These are phyloP conservation scores for Bryoglossum gracile DNA, from an alignment of 495 filamentous ascomycete species.

Conservation along the genomic window DNA sequence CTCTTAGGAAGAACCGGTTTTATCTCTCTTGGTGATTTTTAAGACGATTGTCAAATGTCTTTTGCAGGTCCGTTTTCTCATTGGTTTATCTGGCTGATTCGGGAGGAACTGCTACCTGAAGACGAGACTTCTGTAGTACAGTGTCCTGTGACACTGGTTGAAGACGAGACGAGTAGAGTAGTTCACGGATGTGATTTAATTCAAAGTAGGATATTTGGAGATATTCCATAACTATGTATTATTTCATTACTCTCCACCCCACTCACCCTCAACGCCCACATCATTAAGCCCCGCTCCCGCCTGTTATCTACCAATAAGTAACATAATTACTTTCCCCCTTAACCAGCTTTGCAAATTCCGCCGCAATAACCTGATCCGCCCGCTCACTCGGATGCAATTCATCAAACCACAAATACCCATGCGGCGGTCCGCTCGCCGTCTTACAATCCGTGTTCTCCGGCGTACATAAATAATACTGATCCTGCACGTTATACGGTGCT, in stretches of 20 bases:
- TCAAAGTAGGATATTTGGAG: background rate
- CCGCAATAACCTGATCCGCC: constrained; percentile 46
- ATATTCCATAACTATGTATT: background rate
- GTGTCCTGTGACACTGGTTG: no score
- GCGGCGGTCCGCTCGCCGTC: constrained; percentile 14
- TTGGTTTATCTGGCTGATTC: no score
- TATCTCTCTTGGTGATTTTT: no score
- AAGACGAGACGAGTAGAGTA: no score
- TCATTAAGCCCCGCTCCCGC: no score
- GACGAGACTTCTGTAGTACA: no score
- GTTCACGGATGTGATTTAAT: no score
- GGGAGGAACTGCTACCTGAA: no score
- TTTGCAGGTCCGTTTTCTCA: no score
- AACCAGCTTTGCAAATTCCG: constrained; percentile 54
- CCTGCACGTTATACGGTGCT: constrained; percentile 55
- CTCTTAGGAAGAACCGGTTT: no score
- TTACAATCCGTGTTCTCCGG: constrained; percentile 29
- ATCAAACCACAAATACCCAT: constrained; percentile 49
- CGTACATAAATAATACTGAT: constrained; percentile 46
- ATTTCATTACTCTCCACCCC: background rate
- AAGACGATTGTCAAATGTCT: no score
- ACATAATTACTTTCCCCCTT: constrained; percentile 50
- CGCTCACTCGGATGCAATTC: constrained; percentile 61
- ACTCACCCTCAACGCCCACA: no score
- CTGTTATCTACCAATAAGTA: constrained; percentile 38